Evolutionary conservation across 129 eudicot genomes (phyloP).

Genomic region (Lactuca saligna): DNA sequence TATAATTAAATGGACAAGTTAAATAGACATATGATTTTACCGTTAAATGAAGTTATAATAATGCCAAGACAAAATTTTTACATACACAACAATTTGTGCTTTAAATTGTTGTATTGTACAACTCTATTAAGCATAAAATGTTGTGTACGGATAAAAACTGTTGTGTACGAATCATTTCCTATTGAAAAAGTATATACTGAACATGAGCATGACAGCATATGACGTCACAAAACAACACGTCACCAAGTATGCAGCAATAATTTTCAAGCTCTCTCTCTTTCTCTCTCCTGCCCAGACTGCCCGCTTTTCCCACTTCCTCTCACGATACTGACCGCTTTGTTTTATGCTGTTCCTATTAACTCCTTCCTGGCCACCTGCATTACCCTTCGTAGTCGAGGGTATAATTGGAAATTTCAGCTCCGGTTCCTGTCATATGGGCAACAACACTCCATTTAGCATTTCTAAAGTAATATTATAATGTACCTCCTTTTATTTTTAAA

Average conservation of each 20-base stretch:
- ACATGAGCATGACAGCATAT: slow-evolving; percentile 14
- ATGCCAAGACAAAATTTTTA: too few relatives aligned
- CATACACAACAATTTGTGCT: too few relatives aligned
- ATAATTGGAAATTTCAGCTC: slow-evolving; percentile 27
- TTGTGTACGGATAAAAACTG: too few relatives aligned
- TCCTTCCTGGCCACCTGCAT: background rate
- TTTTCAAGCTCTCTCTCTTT: background rate
- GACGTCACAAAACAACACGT: slow-evolving; percentile 23
- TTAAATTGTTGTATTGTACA: too few relatives aligned
- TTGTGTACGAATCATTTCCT: too few relatives aligned
- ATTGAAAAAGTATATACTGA: background rate
- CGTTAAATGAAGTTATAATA: background rate
- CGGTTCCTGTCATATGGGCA: slow-evolving; percentile 64
- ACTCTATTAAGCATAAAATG: too few relatives aligned
- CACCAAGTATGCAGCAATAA: background rate
- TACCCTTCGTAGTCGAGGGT: background rate
- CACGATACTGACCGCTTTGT: slow-evolving; percentile 5
- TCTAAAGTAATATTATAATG: too few relatives aligned
- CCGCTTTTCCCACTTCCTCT: slow-evolving; percentile 18
- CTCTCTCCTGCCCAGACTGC: slow-evolving; percentile 23
- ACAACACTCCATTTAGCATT: slow-evolving; percentile 7
- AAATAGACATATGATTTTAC: background rate
- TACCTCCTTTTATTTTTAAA: too few relatives aligned
- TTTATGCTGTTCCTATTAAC: background rate
- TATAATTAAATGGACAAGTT: too few relatives aligned